phyloP scores from a whole-genome alignment of 352 stramenopile species.

The Phytopythium vexans region DNA sequence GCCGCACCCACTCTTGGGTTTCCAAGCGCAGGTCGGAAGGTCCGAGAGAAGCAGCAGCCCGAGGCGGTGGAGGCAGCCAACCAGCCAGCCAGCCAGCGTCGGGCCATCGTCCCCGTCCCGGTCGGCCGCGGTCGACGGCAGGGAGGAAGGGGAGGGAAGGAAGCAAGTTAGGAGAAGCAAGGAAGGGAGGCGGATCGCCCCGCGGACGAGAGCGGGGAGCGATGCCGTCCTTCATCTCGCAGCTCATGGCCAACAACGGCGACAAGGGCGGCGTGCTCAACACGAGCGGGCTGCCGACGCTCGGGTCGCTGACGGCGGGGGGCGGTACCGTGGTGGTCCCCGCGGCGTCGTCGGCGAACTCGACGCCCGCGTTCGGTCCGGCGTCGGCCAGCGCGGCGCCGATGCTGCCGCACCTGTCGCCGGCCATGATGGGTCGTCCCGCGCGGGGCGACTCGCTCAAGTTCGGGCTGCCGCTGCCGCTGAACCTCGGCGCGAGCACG shows the following conservation, averaged over 20 bases:
- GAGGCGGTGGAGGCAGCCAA: too few species aligned
- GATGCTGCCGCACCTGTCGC: conserved; percentile 18
- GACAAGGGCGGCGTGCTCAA: conserved; percentile 17
- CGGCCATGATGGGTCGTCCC: conserved; percentile 10
- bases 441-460: conserved; percentile 19
- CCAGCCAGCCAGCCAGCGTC: too few species aligned
- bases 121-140: too few species aligned
- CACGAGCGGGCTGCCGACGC: conserved; percentile 7
- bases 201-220: conserved; percentile 11
- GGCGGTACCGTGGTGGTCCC: conserved; percentile 2
- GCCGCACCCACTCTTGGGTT: too few species aligned
- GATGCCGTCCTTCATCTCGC: conserved; percentile 64
- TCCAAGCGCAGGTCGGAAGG: too few species aligned
- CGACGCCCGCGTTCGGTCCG: conserved; percentile 1
- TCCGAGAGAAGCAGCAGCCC: too few species aligned
- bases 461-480: conserved; percentile 24
- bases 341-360: not conserved
- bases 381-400: not conserved
- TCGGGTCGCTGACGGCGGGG: conserved; percentile 4
- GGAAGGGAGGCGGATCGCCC: not conserved
- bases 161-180: not conserved
- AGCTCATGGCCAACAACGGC: conserved; percentile 33
- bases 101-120: too few species aligned
- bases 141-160: too few species aligned
- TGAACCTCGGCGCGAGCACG: conserved; percentile 7